Percentiles rank a stretch among this genome's conserved stretches.
These are phyloP conservation scores for Trichoderma parareesei DNA, from an alignment of 495 filamentous ascomycete species.

Conservation along the genomic window DNA sequence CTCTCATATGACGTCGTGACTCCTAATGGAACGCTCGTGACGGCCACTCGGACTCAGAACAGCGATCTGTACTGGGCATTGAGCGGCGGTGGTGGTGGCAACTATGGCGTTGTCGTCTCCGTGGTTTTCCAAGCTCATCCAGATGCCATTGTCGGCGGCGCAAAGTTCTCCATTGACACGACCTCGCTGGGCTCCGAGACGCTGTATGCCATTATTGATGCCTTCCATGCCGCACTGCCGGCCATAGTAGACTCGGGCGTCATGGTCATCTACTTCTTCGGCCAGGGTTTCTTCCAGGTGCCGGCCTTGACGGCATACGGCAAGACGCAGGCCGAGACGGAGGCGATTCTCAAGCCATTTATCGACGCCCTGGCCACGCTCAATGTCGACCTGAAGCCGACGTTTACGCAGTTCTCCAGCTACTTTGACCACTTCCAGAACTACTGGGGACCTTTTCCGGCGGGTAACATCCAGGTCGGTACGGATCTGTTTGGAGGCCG, in stretches of 20 bases:
- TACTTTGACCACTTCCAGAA: slow-evolving; percentile 36
- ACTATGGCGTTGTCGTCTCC: slow-evolving; percentile 46
- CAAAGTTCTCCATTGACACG: slow-evolving; percentile 16
- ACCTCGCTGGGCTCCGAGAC: slow-evolving; percentile 21
- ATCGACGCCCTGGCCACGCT: slow-evolving; percentile 20
- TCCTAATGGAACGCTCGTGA: slow-evolving; percentile 35
- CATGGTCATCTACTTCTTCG: slow-evolving; percentile 42
- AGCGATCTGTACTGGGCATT: slow-evolving; percentile 57
- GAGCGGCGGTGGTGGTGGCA: slow-evolving; percentile 48
- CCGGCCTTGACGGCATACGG: slow-evolving; percentile 29
- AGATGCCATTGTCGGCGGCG: slow-evolving; percentile 20
- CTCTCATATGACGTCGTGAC: slow-evolving; percentile 53
- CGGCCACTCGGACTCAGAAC: slow-evolving; percentile 35
- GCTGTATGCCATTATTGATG: slow-evolving; percentile 32
- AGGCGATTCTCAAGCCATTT: slow-evolving; percentile 18
- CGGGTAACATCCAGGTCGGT: slow-evolving; percentile 32
- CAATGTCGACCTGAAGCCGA: slow-evolving; percentile 13
- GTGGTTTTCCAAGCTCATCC: slow-evolving; percentile 32
- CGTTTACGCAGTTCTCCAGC: slow-evolving; percentile 30
- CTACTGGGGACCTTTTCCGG: slow-evolving; percentile 26
- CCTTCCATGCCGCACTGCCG: slow-evolving; percentile 34
- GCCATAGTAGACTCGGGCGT: slow-evolving; percentile 44
- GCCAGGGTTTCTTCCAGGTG: slow-evolving; percentile 34
- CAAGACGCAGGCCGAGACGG: slow-evolving; percentile 25
- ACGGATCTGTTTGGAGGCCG: slow-evolving; percentile 47